These are phyloP conservation scores for Saccharomyces hybrid DNA, from an alignment of 1,139 yeast species.

Conservation along the genomic window DNA sequence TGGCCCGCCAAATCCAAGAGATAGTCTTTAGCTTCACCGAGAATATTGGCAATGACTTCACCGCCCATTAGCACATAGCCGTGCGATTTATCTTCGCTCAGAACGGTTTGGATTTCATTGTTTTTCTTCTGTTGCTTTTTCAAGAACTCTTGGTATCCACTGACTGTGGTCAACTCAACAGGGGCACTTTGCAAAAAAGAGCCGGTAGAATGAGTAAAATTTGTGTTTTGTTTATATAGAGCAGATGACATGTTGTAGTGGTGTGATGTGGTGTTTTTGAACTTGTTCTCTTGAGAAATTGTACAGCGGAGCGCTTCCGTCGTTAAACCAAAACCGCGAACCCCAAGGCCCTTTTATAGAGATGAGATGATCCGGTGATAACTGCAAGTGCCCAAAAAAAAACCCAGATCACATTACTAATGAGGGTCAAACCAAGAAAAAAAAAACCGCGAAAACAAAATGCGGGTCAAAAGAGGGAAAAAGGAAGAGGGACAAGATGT, in stretches of 20 bases:
- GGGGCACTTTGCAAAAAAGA: slow-evolving; percentile 30
- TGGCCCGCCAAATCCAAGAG: slow-evolving; percentile 16
- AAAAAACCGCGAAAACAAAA: background rate
- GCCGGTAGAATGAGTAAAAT: slow-evolving; percentile 27
- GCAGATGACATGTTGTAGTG: background rate
- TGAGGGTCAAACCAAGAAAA: background rate
- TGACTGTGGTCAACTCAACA: slow-evolving; percentile 33
- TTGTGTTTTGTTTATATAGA: slow-evolving; percentile 20
- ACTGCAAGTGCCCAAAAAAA: background rate
- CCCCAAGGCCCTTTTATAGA: background rate
- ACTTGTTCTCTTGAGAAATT: no score
- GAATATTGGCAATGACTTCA: slow-evolving; percentile 32
- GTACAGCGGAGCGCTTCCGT: background rate
- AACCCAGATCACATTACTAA: background rate
- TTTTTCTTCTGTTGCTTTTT: slow-evolving; percentile 16
- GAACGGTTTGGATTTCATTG: slow-evolving; percentile 23
- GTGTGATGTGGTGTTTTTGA: no score
- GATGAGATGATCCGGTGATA: background rate
- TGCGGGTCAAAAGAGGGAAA: background rate
- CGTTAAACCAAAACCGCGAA: background rate
- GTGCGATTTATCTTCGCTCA: slow-evolving; percentile 26
- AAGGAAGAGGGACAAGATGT: background rate
- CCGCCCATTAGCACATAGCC: slow-evolving; percentile 31
- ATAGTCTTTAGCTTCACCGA: slow-evolving; percentile 30
- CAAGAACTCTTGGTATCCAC: slow-evolving; percentile 33